Conservation (phyloP, 345 rosid genomes). For the Cardamine chenopodiifolia region DNA sequence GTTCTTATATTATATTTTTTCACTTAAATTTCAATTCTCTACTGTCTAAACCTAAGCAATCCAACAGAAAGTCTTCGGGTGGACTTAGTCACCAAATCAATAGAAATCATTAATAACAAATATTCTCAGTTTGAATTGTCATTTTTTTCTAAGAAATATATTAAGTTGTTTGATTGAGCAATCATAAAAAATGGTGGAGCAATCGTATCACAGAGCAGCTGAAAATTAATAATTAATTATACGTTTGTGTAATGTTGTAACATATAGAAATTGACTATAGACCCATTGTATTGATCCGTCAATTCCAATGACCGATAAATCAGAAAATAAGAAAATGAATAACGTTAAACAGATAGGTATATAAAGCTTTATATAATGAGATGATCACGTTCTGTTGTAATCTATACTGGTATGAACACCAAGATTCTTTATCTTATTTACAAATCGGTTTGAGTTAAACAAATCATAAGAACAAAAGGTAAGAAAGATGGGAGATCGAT, state of each 20-base stretch:
- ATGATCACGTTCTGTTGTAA: neutral
- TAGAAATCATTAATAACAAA: neutral
- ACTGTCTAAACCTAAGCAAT: constrained; percentile 1
- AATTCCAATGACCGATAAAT: neutral
- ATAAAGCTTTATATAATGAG: neutral
- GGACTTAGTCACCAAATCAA: constrained; percentile 23
- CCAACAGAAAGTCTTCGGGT: constrained; percentile 19
- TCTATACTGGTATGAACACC: constrained; percentile 25
- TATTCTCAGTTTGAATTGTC: constrained; percentile 12
- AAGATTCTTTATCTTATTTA: constrained; percentile 15
- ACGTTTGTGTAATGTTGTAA: neutral
- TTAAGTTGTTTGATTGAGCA: constrained; percentile 21
- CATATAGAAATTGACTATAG: neutral
- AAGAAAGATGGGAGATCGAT: too few relatives aligned
- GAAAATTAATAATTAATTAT: neutral
- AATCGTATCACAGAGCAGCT: neutral
- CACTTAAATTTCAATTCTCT: neutral
- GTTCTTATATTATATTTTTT: neutral
- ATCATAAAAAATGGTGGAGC: neutral
- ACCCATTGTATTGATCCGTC: neutral
- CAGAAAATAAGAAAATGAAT: neutral
- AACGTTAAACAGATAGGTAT: neutral
- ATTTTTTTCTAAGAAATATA: neutral
- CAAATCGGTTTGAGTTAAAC: neutral
- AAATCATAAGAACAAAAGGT: constrained; percentile 1